Base-by-base conservation (phyloP, 208 protist genomes). In the Crithidia brevicula region DNA sequence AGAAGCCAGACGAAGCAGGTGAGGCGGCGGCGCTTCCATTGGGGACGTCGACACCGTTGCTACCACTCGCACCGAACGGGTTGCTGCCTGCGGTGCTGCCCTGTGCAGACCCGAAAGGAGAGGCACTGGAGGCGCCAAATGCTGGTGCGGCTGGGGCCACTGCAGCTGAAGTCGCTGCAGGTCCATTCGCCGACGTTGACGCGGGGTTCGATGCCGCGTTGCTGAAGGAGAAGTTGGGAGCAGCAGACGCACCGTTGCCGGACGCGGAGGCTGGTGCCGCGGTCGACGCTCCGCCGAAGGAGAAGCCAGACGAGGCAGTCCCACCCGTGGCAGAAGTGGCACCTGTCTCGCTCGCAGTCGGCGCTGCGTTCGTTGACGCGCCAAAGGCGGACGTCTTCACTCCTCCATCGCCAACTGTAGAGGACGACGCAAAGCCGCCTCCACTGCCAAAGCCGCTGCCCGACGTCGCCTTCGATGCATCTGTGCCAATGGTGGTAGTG, bases 311-410 rank as follows among this genome's bases (percentile, higher is more conserved):
- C 8, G 36, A 40, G 9, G 53, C 18, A 25, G 4, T 25, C 31
- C 15, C 5, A 28, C 28, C 9, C 6, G 50, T 15, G 6, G 50
- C 13, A 28, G 28, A 18, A 8, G 28, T 15, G 36, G 8, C 36
- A 16, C 10, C 15, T 40, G 36, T 13, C 36, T 13, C 36, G 8
- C 36, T 7, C 23, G 18, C 6, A 7, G 46, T 28, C 8, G 46
- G 8, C 4, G 46, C 3, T 22, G 30, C 36, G 34, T 30, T 59
- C 8, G 36, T 33, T 16, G 53, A 13, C 22, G 53, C 22, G 15
- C 53, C 53, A 31, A 59, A 59, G 4, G 53, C 20, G 2, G 51
- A 42, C 10, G 51, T 5, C 51, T 36, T 57, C 51, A 20, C 15
- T 2, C 27, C 28, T 15, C 46, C 23, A 8, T 4, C 22, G 27